phyloP scores from a whole-genome alignment of 2,329 filamentous ascomycete genomes.

The Bimuria novae-zelandiae region DNA sequence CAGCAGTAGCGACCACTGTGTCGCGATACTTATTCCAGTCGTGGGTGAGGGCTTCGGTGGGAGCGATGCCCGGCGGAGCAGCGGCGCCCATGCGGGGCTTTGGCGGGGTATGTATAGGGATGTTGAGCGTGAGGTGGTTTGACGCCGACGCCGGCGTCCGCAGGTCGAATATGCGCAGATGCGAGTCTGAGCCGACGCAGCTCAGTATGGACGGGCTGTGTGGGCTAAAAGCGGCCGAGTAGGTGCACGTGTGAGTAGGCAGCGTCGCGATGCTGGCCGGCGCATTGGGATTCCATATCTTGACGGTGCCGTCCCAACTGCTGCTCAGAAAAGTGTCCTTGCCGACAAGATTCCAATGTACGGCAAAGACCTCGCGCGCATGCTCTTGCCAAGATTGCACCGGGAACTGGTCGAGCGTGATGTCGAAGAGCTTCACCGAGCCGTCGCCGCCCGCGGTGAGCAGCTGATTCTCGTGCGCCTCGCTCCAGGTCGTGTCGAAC shows the following conservation, averaged over 20 bases:
- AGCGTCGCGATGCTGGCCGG: conserved; percentile 78
- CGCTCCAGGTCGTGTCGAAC: conserved; percentile 94
- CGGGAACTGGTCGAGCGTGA: conserved; percentile 79
- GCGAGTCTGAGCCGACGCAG: conserved; percentile 85
- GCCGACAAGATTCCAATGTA: conserved; percentile 87
- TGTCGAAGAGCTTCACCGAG: conserved; percentile 91
- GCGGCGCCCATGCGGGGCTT: conserved; percentile 54
- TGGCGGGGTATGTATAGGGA: conserved; percentile 78
- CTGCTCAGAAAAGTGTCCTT: conserved; percentile 91
- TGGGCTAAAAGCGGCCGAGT: conserved; percentile 88
- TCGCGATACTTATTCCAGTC: conserved; percentile 99
- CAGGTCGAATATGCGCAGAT: conserved; percentile 89
- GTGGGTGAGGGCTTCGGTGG: conserved; percentile 86
- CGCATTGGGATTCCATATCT: conserved; percentile 88
- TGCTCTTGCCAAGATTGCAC: conserved; percentile 93
- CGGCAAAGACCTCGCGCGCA: conserved; percentile 88
- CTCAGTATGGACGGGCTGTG: conserved; percentile 85
- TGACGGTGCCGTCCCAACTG: conserved; percentile 95
- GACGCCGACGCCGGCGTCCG: conserved; percentile 82
- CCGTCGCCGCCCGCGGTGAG: conserved; percentile 90
- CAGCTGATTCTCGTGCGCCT: conserved; percentile 94
- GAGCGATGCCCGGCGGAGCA: conserved; percentile 55
- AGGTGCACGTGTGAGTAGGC: conserved; percentile 91
- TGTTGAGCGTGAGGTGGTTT: conserved; percentile 81
- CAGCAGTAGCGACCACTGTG: conserved; percentile 81